Evolutionary conservation across 2,329 filamentous ascomycete genomes (phyloP).

Genomic region (Apiospora rasikravindrae): DNA sequence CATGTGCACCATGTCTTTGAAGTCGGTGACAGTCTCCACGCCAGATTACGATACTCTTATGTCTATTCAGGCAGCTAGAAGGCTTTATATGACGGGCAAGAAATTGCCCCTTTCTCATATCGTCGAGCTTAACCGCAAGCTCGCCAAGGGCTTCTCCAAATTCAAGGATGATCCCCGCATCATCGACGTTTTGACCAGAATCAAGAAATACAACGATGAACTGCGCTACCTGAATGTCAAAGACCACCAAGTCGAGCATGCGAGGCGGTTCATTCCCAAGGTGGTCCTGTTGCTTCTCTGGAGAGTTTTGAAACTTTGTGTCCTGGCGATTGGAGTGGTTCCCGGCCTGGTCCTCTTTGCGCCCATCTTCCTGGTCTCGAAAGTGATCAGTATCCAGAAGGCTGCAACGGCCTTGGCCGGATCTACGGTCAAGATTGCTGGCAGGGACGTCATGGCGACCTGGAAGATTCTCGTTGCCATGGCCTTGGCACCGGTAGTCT

Average conservation of each 20-base stretch:
- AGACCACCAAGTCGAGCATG: slow-evolving; percentile 94
- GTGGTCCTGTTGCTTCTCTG: slow-evolving; percentile 81
- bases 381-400: slow-evolving; percentile 81
- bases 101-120: slow-evolving; percentile 91
- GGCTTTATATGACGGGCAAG: slow-evolving; percentile 93
- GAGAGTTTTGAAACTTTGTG: slow-evolving; percentile 75
- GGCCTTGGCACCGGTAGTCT: slow-evolving; percentile 80
- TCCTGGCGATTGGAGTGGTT: slow-evolving; percentile 81
- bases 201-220: slow-evolving; percentile 85
- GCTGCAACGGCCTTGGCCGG: slow-evolving; percentile 83
- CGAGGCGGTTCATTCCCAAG: slow-evolving; percentile 77
- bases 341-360: slow-evolving; percentile 88
- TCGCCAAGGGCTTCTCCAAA: slow-evolving; percentile 88
- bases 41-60: slow-evolving; percentile 97
- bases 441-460: slow-evolving; percentile 87
- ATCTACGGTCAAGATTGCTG: slow-evolving; percentile 87
- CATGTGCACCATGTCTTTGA: slow-evolving; percentile 82
- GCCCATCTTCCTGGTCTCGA: slow-evolving; percentile 84
- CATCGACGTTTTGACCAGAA: slow-evolving; percentile 72
- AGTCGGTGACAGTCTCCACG: slow-evolving; percentile 87
- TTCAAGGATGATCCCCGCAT: slow-evolving; percentile 93
- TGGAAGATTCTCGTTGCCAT: slow-evolving; percentile 93
- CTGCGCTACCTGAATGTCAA: slow-evolving; percentile 85
- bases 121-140: slow-evolving; percentile 88
- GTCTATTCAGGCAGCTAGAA: slow-evolving; percentile 92